Evolutionary conservation across 176 grass and related monocot genomes (phyloP), one percentile per base, ranked within the genome.

Genomic region (Aegilops longissima): DNA sequence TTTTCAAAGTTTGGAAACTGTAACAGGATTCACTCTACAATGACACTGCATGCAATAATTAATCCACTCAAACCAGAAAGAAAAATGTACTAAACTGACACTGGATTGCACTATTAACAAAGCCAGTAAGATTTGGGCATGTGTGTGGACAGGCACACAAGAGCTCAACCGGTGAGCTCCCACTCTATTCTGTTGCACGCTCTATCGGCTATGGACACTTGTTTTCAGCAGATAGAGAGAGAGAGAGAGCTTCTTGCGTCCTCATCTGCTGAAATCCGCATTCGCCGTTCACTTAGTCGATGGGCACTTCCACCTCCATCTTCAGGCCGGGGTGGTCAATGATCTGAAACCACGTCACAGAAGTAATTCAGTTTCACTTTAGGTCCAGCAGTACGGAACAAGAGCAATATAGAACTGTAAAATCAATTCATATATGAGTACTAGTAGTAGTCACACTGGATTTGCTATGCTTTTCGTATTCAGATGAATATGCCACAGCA

Each of bases 241-340:
- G n/a, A 74, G 78, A 6, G 18, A 44, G 42, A 9, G 18, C 3
- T 75, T 10, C 31, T 44, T 82, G 59, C 25, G 49, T 49, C 29
- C 68, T 30, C 6, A 5, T 75, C 59, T 51, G 17, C 14, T 9
- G 1, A 54, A 39, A 24, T 9, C 16, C 3, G 21, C 6, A 51
- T 20, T 25, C 13, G 4, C 4, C 2, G 16, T 54, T 5, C 47
- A 34, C 51, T 77, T 33, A 77, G 21, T 77, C 73, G 73, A 77
- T 77, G 2, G 47, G 47, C 9, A 77, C 73, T 31, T 77, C 73
- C 73, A 77, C 73, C 47, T 77, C 73, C 73, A 77, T 77, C 73
- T 77, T 77, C 73, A 21, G 47, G 47, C 73, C 73, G 20, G 73
- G 73, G 47, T 77, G 73, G 8, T 77, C 73, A 8, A 77, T 77